Evolutionary conservation across 192 early-diverging fungal species (phyloP), one percentile per base, ranked within the genome.

Genomic region (Backusella liffmaniae): DNA sequence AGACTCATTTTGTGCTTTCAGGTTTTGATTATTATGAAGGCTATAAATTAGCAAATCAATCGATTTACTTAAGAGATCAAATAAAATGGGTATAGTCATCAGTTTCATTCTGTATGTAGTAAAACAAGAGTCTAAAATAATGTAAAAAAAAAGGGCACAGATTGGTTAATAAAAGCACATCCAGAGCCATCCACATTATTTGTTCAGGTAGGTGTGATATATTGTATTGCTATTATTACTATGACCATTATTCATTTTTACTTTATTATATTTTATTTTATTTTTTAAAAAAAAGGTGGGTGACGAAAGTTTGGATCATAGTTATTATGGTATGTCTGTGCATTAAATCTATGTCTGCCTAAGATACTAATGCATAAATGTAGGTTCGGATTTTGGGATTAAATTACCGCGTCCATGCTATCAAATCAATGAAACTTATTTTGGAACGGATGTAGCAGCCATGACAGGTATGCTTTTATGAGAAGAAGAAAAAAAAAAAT

Each of bases 121-220:
- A 62, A 62, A 62, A 62, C 8, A 29, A 62, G 4, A 29, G 10
- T 12, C 23, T 62, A 49, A 49, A 49, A 21, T 12, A 10, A 21
- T 4, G 1, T 23, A 21, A 1, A 51, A 56, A n/a, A 56, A 23
- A 85, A 86, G 86, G 86, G 86, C 29, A 90, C 83, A 67, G 88
- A 90, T 70, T 90, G 88, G 88, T 67, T 90, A 42, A 83, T 88
- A 39, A 87, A 88, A 56, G 88, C 86, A 3, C 88, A 90, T 76
- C 85, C 87, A 39, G 75, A 86, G 30, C 77, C 81, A 59, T 78
- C 86, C 66, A 82, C 80, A 10, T 74, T 90, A 16, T 86, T 78
- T 71, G 87, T 86, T 26, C 85, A 87, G 74, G 86, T 86, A 77
- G 51, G 30, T 41, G 16, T 7, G 35, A 21, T 9, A 69, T 35